Percentiles rank a stretch among this genome's conserved stretches.
phyloP scores from a whole-genome alignment of 257 asterid species.

The Solanum dulcamara region DNA sequence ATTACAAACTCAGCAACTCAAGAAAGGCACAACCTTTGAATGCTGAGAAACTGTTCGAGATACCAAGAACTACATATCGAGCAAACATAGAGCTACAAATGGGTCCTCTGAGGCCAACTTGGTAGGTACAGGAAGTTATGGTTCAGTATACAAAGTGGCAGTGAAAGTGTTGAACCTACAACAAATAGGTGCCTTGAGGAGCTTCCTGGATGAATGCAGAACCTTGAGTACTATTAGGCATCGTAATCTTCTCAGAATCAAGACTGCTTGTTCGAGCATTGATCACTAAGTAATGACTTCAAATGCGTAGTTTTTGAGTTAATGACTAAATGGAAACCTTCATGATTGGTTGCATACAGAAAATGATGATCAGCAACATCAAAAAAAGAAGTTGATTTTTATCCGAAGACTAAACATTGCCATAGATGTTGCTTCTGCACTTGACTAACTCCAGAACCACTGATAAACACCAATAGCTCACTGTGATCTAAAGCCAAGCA shows the following conservation, averaged over 20 bases:
- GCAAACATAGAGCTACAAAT: slow-evolving; percentile 13
- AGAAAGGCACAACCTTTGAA: neutral
- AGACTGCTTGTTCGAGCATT: slow-evolving; percentile 19
- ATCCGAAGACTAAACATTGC: slow-evolving; percentile 12
- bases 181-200: slow-evolving; percentile 16
- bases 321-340: slow-evolving; percentile 28
- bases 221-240: slow-evolving; percentile 20
- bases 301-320: slow-evolving; percentile 19
- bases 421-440: slow-evolving; percentile 26
- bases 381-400: neutral
- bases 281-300: slow-evolving; percentile 26
- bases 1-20: neutral
- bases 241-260: slow-evolving; percentile 19
- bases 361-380: neutral
- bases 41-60: neutral
- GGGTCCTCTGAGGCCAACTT: slow-evolving; percentile 20
- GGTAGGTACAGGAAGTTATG: slow-evolving; percentile 25
- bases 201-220: slow-evolving; percentile 25
- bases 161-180: slow-evolving; percentile 21
- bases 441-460: slow-evolving; percentile 24
- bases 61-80: slow-evolving; percentile 9
- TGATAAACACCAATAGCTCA: slow-evolving; percentile 18
- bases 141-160: slow-evolving; percentile 30
- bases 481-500: slow-evolving; percentile 35
- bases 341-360: slow-evolving; percentile 19